Conservation (phyloP, 2,329 filamentous ascomycete species). For the Exophiala alcalophila region DNA sequence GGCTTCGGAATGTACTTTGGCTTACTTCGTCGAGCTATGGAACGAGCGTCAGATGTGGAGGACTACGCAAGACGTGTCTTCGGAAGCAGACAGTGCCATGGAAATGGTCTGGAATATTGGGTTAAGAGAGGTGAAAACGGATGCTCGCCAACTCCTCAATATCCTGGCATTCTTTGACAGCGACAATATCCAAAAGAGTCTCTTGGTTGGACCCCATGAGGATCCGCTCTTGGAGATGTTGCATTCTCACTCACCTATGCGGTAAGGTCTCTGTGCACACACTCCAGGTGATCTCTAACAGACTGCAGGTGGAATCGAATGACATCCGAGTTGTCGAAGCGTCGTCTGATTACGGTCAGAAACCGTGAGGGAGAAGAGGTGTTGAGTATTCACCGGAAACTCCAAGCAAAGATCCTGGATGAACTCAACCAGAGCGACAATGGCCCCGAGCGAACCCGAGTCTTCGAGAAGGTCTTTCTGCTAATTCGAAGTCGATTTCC, state of each 20-base stretch:
- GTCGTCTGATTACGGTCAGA: background rate
- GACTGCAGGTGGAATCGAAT: no score
- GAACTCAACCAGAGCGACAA: background rate
- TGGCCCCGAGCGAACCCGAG: background rate
- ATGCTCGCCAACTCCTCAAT: background rate
- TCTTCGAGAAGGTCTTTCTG: background rate
- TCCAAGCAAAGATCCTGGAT: background rate
- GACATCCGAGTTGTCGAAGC: no score
- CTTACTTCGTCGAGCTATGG: conserved; percentile 1
- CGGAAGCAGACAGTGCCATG: background rate
- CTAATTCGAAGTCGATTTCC: background rate
- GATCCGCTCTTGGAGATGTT: no score
- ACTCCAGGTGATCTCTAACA: no score
- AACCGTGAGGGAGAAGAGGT: background rate
- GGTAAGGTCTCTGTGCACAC: no score
- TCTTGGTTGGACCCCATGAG: background rate
- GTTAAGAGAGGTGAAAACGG: background rate
- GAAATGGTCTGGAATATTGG: conserved; percentile 4
- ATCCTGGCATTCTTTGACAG: conserved; percentile 4
- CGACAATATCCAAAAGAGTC: background rate
- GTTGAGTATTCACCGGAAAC: conserved; percentile 1
- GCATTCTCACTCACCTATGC: no score
- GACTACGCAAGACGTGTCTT: background rate
- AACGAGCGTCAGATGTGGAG: background rate
- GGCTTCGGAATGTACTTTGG: conserved; percentile 1